These are phyloP conservation scores for Xylaria sp. DNA, from an alignment of 2,329 filamentous ascomycete genomes.

Conservation along the genomic window DNA sequence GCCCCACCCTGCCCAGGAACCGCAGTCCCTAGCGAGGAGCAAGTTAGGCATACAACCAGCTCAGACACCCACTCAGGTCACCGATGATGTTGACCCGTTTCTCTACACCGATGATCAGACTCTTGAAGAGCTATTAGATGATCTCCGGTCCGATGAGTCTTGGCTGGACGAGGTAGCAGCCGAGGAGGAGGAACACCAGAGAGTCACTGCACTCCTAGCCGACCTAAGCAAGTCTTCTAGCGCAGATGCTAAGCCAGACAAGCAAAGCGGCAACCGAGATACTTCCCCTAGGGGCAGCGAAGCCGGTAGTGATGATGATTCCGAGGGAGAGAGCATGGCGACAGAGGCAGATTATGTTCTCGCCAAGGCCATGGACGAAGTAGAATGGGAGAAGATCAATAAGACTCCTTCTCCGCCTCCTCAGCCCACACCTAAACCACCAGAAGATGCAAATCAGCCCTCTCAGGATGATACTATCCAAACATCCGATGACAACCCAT, in stretches of 20 bases:
- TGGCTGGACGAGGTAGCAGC: conserved; percentile 50
- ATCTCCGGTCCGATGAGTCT: conserved; percentile 52
- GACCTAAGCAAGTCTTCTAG: conserved; percentile 47
- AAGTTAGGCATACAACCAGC: conserved; percentile 22
- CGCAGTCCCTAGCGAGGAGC: not conserved
- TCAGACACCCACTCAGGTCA: conserved; percentile 18
- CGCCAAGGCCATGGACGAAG: conserved; percentile 59
- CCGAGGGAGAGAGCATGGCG: conserved; percentile 63
- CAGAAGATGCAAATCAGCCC: conserved; percentile 20
- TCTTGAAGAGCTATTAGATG: conserved; percentile 63
- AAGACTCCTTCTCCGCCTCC: conserved; percentile 32
- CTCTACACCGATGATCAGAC: conserved; percentile 63
- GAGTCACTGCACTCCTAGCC: conserved; percentile 50
- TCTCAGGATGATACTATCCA: conserved; percentile 11
- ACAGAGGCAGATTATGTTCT: conserved; percentile 59
- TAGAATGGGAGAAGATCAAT: conserved; percentile 50
- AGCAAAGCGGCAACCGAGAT: not conserved
- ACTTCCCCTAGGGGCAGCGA: conserved; percentile 1
- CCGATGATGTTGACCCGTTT: conserved; percentile 53
- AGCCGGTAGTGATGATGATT: conserved; percentile 49
- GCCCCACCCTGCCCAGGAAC: conserved; percentile 29
- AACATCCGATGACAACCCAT: conserved; percentile 36
- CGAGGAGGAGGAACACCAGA: conserved; percentile 49
- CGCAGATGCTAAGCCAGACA: conserved; percentile 22
- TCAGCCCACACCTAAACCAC: conserved; percentile 2